Base-by-base conservation (phyloP, 1,284 basidiomycete species). In the Tylopilus orsonianus region DNA sequence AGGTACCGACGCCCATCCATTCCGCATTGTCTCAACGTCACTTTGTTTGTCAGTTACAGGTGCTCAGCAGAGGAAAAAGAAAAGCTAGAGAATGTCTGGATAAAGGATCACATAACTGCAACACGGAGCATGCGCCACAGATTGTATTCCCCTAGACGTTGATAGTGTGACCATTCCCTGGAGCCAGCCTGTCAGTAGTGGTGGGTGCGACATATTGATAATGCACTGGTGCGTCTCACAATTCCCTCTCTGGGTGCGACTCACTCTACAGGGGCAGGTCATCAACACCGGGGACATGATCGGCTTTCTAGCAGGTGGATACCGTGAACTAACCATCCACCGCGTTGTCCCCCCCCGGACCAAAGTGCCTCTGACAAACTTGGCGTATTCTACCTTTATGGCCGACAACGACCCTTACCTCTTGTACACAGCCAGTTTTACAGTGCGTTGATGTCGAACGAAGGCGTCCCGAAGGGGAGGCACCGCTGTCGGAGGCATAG, bases 141-240 rank as follows among this genome's bases (percentile, higher is more conserved):
- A 14, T 8, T 2, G 10, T 19, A 16, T 38, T 19, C 16, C n/a
- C 10, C 8, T 24, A 48, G 80, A 83, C 56, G 72, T 79, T 46
- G 78, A 75, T 9, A 74, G 72, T 16, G 63, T 83, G 39, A 80
- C 78, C 3, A 74, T 81, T n/a, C 68, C 83, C 12, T 81, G 75
- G 67, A 80, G 77, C 41, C 81, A 83, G 50, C 80, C 81, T 2
- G 73, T 84, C 7, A 65, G 75, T 83, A 81, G 81, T 74, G 74
- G 49, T 83, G 75, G 75, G 65, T 82, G 6, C 74, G 69, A 46
- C 79, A 83, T 54, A 70, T 81, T 24, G 75, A 79, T 5, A 80
- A 82, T 56, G 52, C 42, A 3, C 5, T 51, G 19, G 47, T 44
- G 12, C 35, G 20, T n/a, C n/a, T n/a, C n/a, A n/a, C n/a, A n/a